phyloP scores from a whole-genome alignment of 441 rosid species.

The Jatropha multifida region DNA sequence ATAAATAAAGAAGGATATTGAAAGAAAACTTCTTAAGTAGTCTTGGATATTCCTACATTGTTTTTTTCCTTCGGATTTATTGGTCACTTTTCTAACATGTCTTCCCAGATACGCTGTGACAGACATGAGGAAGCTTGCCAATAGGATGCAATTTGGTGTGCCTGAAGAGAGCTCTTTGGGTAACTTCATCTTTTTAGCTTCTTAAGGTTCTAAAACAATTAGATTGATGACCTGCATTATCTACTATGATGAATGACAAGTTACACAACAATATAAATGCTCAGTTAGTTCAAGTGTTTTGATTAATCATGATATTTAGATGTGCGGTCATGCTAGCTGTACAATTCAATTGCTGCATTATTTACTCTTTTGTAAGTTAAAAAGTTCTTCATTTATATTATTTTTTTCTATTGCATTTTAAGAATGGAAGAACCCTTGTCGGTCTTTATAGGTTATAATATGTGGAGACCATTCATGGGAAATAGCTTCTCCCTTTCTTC shows the following conservation, averaged over 20 bases:
- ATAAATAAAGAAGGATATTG: too few relatives aligned
- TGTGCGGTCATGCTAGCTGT: neutral
- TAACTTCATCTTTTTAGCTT: constrained; percentile 27
- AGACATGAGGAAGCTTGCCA: constrained; percentile 96
- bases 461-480: neutral
- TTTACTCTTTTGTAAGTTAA: neutral
- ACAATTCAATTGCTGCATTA: neutral
- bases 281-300: neutral
- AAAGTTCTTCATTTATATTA: neutral
- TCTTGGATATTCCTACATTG: too few relatives aligned
- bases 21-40: too few relatives aligned
- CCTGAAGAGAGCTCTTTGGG: constrained; percentile 98
- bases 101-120: constrained; percentile 79
- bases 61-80: constrained; percentile 9
- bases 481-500: neutral
- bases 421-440: neutral
- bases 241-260: neutral
- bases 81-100: constrained; percentile 6
- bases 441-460: neutral
- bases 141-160: constrained; percentile 94
- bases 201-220: neutral
- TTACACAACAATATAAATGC: neutral
- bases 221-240: neutral
- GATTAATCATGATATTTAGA: neutral
- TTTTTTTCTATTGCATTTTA: neutral